A percentile compares a stretch with the other conserved stretches of the same genome.
These are phyloP conservation scores for Ogataea thermomethanolica DNA, from an alignment of 805 yeast genomes.

Conservation along the genomic window DNA sequence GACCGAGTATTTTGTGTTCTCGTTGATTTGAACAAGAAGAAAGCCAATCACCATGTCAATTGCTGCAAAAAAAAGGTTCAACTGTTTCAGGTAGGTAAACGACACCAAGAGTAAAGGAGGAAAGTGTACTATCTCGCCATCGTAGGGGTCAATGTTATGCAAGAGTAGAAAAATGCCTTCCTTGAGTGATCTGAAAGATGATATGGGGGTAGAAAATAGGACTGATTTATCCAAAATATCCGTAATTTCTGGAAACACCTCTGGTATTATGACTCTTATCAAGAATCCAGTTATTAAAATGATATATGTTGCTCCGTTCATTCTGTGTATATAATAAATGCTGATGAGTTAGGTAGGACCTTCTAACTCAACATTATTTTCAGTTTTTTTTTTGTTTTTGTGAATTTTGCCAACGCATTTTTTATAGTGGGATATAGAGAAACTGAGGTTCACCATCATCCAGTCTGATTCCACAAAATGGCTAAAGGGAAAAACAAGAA, in stretches of 20 bases:
- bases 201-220: constrained; percentile 68
- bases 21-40: constrained; percentile 48
- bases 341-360: constrained; percentile 1
- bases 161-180: constrained; percentile 65
- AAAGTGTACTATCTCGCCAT: constrained; percentile 83
- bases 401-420: constrained; percentile 11
- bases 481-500: constrained; percentile 6
- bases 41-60: constrained; percentile 59
- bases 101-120: constrained; percentile 67
- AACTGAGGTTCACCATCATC: background rate
- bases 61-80: constrained; percentile 48
- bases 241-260: constrained; percentile 29
- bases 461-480: background rate
- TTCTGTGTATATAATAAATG: background rate
- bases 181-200: constrained; percentile 58
- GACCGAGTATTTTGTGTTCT: constrained; percentile 30
- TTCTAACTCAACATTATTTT: background rate
- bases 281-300: constrained; percentile 24
- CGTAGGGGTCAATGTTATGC: constrained; percentile 59
- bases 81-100: constrained; percentile 37
- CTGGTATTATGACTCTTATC: constrained; percentile 28
- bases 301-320: constrained; percentile 1
- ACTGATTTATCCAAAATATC: constrained; percentile 46
- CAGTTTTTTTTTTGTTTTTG: background rate
- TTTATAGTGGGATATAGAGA: background rate